Evolutionary conservation across 192 early-diverging fungal species (phyloP).

Genomic region (Coemansia sp.): DNA sequence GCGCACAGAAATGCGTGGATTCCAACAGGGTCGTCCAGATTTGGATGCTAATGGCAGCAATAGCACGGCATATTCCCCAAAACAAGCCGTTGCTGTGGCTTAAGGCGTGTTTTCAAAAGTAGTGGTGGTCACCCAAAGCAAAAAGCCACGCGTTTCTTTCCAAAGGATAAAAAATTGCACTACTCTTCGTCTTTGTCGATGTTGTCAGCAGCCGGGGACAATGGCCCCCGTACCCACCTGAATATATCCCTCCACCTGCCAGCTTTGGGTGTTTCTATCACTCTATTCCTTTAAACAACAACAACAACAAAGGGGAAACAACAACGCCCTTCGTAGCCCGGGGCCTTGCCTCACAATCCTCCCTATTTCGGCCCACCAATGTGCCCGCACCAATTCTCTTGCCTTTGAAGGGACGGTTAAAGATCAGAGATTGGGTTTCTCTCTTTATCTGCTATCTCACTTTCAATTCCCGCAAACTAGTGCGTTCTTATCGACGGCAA

Average conservation of each 20-base stretch:
- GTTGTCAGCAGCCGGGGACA: slow-evolving; percentile 12
- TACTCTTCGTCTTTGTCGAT: slow-evolving; percentile 6
- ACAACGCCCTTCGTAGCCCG: neutral
- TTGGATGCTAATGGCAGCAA: neutral
- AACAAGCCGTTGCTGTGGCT: neutral
- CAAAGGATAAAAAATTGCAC: slow-evolving; percentile 5
- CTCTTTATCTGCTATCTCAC: neutral
- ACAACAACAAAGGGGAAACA: neutral
- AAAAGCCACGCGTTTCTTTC: slow-evolving; percentile 7
- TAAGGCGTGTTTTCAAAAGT: neutral
- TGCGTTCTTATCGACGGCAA: neutral
- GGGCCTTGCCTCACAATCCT: neutral
- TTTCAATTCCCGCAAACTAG: neutral
- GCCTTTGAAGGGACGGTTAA: neutral
- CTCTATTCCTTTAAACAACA: slow-evolving; percentile 6
- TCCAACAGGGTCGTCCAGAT: neutral
- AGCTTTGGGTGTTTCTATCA: neutral
- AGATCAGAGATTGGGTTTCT: neutral
- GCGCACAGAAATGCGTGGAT: neutral
- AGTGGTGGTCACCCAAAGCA: neutral
- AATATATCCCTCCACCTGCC: neutral
- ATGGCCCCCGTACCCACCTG: neutral
- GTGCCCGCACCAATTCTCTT: slow-evolving; percentile 1
- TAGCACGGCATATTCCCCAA: neutral
- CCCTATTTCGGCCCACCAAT: neutral